phyloP scores from a whole-genome alignment of 805 yeast genomes.

The Yarrowia alimentaria region DNA sequence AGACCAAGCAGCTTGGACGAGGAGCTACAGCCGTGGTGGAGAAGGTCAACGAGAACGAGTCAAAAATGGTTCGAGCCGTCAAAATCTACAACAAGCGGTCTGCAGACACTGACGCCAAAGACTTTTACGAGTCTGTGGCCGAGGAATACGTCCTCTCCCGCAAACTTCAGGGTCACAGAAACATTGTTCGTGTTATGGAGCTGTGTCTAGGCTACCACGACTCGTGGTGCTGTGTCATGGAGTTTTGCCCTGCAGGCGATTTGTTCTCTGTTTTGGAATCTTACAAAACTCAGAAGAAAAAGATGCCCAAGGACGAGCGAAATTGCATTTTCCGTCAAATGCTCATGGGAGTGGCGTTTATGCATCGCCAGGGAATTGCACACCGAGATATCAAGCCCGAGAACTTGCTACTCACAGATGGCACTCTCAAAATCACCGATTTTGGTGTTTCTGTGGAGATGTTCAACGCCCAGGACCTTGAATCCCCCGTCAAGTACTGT shows the following conservation, averaged over 20 bases:
- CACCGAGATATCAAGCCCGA: constrained; percentile 92
- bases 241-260: constrained; percentile 85
- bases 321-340: constrained; percentile 88
- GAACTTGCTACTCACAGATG: constrained; percentile 72
- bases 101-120: constrained; percentile 48
- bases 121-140: constrained; percentile 70
- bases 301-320: constrained; percentile 76
- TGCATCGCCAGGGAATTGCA: constrained; percentile 87
- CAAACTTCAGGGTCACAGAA: constrained; percentile 63
- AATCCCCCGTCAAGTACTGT: constrained; percentile 41
- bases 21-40: constrained; percentile 41
- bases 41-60: constrained; percentile 31
- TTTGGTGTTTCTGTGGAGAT: constrained; percentile 77
- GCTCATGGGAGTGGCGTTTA: constrained; percentile 76
- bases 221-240: constrained; percentile 49
- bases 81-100: constrained; percentile 72
- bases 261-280: constrained; percentile 76
- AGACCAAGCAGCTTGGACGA: constrained; percentile 36
- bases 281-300: constrained; percentile 74
- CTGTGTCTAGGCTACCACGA: constrained; percentile 41
- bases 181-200: constrained; percentile 75
- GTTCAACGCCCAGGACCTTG: constrained; percentile 45
- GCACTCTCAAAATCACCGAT: constrained; percentile 77
- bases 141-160: constrained; percentile 82
- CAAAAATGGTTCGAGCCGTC: constrained; percentile 63